Conservation (phyloP, 2,329 filamentous ascomycete species). For the Microdochium trichocladiopsis region DNA sequence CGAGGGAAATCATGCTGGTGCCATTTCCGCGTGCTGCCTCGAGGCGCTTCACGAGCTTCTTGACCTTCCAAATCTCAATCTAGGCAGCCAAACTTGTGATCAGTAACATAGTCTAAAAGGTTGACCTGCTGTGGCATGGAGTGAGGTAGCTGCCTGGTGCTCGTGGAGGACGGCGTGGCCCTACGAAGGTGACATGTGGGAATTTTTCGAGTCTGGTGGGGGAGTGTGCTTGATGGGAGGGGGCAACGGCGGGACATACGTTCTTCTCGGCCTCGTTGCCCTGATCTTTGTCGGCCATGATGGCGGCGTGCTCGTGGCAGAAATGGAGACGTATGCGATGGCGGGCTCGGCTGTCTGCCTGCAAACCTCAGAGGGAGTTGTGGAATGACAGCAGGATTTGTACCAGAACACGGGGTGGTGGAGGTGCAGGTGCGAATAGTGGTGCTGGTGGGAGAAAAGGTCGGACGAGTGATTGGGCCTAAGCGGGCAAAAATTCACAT, state of each 20-base stretch:
- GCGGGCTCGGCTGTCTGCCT: neutral
- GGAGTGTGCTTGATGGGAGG: constrained; percentile 1
- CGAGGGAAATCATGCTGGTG: constrained; percentile 99
- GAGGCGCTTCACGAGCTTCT: constrained; percentile 98
- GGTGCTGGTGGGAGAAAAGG: neutral
- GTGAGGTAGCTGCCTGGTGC: neutral
- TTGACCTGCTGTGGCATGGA: neutral
- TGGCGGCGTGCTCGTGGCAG: neutral
- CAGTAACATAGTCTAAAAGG: neutral
- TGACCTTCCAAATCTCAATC: constrained; percentile 92
- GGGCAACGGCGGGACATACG: constrained; percentile 39
- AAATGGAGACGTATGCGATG: neutral
- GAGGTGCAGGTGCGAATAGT: neutral
- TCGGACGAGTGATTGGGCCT: neutral
- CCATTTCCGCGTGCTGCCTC: constrained; percentile 97
- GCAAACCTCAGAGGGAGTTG: neutral
- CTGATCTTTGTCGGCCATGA: constrained; percentile 29
- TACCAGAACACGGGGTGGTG: neutral
- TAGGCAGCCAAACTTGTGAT: constrained; percentile 20
- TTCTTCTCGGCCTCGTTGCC: constrained; percentile 98
- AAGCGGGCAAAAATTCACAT: neutral
- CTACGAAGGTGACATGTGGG: neutral
- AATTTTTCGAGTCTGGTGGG: constrained; percentile 2
- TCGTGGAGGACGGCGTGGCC: neutral
- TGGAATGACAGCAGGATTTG: neutral